phyloP scores from a whole-genome alignment of 2,329 filamentous ascomycete genomes.

The Aspergillus awamori region DNA sequence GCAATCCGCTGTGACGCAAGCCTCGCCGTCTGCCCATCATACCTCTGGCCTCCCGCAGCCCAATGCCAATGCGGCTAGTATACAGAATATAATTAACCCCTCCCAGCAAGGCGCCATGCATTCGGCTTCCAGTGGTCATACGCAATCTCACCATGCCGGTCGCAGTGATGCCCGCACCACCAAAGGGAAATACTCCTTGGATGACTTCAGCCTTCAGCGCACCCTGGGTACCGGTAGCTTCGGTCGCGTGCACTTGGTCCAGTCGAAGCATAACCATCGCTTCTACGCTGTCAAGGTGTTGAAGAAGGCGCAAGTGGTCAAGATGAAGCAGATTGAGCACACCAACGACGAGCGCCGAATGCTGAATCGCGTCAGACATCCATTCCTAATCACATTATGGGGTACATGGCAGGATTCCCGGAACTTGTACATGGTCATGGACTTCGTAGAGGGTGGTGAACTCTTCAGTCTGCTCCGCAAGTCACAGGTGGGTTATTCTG shows the following conservation, averaged over 20 bases:
- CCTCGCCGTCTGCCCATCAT: slow-evolving; percentile 35
- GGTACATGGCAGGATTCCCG: slow-evolving; percentile 94
- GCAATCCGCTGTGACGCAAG: slow-evolving; percentile 41
- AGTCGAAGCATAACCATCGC: slow-evolving; percentile 96
- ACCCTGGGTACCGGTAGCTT: slow-evolving; percentile 97
- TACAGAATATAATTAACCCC: slow-evolving; percentile 79
- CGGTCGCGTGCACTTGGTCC: slow-evolving; percentile 91
- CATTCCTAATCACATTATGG: slow-evolving; percentile 97
- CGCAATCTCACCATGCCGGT: slow-evolving; percentile 17
- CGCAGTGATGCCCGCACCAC: slow-evolving; percentile 62
- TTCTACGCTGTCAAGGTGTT: slow-evolving; percentile 98
- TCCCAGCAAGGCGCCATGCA: slow-evolving; percentile 49
- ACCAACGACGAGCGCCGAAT: slow-evolving; percentile 97
- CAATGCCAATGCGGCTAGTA: slow-evolving; percentile 70
- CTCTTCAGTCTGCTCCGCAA: slow-evolving; percentile 93
- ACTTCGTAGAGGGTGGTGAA: slow-evolving; percentile 98
- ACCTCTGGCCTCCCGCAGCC: slow-evolving; percentile 19
- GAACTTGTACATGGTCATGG: slow-evolving; percentile 99
- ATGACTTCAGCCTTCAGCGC: slow-evolving; percentile 85
- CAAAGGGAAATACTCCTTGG: slow-evolving; percentile 95
- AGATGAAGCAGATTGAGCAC: slow-evolving; percentile 99
- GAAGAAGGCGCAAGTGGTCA: slow-evolving; percentile 97
- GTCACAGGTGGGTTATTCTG: slow-evolving; percentile 68
- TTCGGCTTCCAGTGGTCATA: slow-evolving; percentile 31
- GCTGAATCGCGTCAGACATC: slow-evolving; percentile 95